Base-by-base conservation (phyloP, 179 eudicot genomes). In the Gypsophila paniculata region DNA sequence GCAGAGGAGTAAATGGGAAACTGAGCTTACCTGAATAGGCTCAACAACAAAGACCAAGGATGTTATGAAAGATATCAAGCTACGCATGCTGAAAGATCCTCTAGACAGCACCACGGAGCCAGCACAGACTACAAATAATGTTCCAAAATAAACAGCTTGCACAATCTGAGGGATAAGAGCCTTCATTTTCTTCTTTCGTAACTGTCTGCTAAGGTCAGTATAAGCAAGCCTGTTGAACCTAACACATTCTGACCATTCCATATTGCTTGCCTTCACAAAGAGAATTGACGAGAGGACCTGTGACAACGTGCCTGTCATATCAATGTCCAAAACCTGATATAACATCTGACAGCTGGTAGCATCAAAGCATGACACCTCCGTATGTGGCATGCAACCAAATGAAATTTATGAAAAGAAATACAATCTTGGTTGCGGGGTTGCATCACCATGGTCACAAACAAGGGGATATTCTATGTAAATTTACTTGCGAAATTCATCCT, bases 201-300 rank as follows among this genome's bases (percentile, higher is more conserved):
- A 78, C 58, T 71, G 83, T 58, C 77, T 79, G 65, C 75, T 75
- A 8, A 86, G 81, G 78, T 93, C 92, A 70, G 80, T 78, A 72
- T 74, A 61, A 77, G 98, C 97, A 77, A 93, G 87, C 75, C 78
- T 77, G 71, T 79, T 80, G 76, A 93, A 93, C 78, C 90, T 84
- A 69, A 79, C 60, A 79, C 86, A 74, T 83, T 93, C 98, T 26
- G 87, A 83, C 81, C 79, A 77, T 78, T 93, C 97, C 77, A 88
- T 88, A 79, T 80, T 89, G 83, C 85, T 93, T 73, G 92, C 97
- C 89, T 93, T 93, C 79, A 93, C 91, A 80, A 93, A 88, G 29
- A 89, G 85, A 77, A 91, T 73, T 42, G 96, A 91, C 14, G 94
- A 97, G 42, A 93, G 88, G 39, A 93, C 96, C 98, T 93, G 68